Conservation (phyloP, 1,139 yeast species). For the Taphrina betulina region DNA sequence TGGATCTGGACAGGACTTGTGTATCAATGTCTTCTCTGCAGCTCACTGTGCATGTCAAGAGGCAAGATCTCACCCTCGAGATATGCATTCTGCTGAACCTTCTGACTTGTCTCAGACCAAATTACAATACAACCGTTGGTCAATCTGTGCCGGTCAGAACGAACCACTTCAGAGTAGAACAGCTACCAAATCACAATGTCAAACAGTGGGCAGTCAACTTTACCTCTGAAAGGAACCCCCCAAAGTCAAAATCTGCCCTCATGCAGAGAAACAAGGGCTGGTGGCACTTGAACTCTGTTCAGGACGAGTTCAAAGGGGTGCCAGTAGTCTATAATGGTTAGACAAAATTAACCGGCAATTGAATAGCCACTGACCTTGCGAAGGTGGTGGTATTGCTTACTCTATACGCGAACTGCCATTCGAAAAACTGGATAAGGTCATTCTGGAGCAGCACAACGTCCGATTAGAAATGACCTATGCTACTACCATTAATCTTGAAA, state of each 20-base stretch:
- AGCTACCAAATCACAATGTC: slow-evolving; percentile 34
- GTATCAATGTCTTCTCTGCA: no score
- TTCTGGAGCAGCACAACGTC: slow-evolving; percentile 26
- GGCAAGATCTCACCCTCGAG: no score
- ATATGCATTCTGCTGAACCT: no score
- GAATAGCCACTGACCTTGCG: background rate
- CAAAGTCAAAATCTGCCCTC: slow-evolving; percentile 21
- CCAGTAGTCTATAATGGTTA: slow-evolving; percentile 35
- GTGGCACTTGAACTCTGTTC: slow-evolving; percentile 29
- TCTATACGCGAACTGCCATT: slow-evolving; percentile 33
- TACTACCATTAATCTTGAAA: slow-evolving; percentile 33
- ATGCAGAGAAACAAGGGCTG: slow-evolving; percentile 17
- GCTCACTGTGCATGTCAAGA: no score
- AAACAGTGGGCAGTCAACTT: slow-evolving; percentile 36
- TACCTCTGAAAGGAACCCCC: slow-evolving; percentile 24
- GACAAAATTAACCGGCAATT: background rate
- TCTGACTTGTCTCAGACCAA: no score
- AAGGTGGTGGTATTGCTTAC: slow-evolving; percentile 35
- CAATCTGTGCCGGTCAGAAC: slow-evolving; percentile 27
- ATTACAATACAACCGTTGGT: slow-evolving; percentile 28
- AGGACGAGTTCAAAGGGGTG: slow-evolving; percentile 30
- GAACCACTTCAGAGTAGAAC: slow-evolving; percentile 34
- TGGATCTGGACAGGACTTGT: no score
- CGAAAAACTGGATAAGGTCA: slow-evolving; percentile 29
- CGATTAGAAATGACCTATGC: slow-evolving; percentile 33